Evolutionary conservation across 345 rosid genomes (phyloP).

Genomic region (Salix viminalis): DNA sequence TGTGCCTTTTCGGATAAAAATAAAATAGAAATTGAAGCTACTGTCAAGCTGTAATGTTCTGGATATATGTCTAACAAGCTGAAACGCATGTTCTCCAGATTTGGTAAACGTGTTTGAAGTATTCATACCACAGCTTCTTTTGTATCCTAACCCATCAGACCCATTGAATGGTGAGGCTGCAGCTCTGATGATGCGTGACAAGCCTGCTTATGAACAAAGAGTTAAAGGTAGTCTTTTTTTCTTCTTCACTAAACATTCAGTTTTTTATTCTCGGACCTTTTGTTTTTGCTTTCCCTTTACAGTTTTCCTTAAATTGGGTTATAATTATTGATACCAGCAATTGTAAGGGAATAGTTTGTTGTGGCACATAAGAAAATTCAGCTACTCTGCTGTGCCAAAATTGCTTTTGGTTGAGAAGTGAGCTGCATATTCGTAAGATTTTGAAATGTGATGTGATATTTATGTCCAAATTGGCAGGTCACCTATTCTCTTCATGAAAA

Average conservation of each 20-base stretch:
- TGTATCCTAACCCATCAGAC: conserved; percentile 92
- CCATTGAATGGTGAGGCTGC: conserved; percentile 99
- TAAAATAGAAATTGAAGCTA: background rate
- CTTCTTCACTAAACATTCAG: background rate
- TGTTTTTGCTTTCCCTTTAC: background rate
- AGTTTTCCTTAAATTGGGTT: background rate
- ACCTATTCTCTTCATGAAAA: background rate
- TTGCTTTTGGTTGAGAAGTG: background rate
- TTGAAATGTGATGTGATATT: background rate
- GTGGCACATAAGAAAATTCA: background rate
- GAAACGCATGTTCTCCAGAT: conserved; percentile 40
- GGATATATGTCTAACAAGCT: conserved; percentile 13
- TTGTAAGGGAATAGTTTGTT: background rate
- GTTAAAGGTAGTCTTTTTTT: conserved; percentile 43
- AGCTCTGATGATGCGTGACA: conserved; percentile 52
- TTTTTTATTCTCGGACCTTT: background rate
- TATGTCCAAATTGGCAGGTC: background rate
- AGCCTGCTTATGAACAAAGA: conserved; percentile 48
- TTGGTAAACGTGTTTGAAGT: conserved; percentile 91
- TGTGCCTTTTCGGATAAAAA: background rate
- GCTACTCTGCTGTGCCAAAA: background rate
- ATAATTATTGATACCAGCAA: background rate
- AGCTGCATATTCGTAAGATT: background rate
- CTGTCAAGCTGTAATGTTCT: background rate
- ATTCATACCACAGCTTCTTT: conserved; percentile 94